Percentiles rank a stretch among this genome's conserved stretches.
Conservation (phyloP, 805 yeast species). For the Ogataea salicorniae region DNA sequence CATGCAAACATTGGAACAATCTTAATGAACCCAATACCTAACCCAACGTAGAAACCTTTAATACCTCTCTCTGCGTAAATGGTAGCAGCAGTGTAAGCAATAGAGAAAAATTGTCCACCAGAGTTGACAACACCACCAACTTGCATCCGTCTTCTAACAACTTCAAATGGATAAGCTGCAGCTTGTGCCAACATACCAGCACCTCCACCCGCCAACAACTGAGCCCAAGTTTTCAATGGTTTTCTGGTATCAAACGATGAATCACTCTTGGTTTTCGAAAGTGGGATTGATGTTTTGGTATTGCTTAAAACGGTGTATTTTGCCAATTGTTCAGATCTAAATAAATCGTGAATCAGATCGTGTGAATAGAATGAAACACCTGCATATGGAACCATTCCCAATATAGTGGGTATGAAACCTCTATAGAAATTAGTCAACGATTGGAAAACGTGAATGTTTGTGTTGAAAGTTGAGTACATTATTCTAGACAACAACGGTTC, state of each 20-base stretch:
- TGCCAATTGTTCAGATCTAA: constrained; percentile 56
- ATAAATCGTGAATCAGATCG: constrained; percentile 82
- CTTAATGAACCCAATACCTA: constrained; percentile 91
- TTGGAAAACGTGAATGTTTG: constrained; percentile 30
- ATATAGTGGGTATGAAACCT: constrained; percentile 88
- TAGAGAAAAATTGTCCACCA: constrained; percentile 51
- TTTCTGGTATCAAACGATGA: constrained; percentile 41
- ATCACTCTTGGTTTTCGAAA: constrained; percentile 24
- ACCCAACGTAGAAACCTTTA: constrained; percentile 88
- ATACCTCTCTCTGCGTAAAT: constrained; percentile 74
- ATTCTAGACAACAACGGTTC: constrained; percentile 26
- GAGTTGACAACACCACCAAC: constrained; percentile 73
- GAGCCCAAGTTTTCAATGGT: constrained; percentile 88
- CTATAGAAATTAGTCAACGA: constrained; percentile 73
- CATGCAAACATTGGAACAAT: constrained; percentile 98
- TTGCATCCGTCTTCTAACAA: constrained; percentile 90
- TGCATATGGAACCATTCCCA: constrained; percentile 97
- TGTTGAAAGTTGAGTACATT: constrained; percentile 28
- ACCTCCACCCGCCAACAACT: constrained; percentile 88
- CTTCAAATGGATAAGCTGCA: constrained; percentile 92
- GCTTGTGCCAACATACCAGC: constrained; percentile 95
- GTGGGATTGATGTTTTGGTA: constrained; percentile 8
- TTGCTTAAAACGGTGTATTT: constrained; percentile 42
- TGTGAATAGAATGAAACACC: constrained; percentile 96
- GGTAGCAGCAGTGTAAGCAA: constrained; percentile 48